Evolutionary conservation across 2,329 filamentous ascomycete species (phyloP), one percentile per base, ranked within the genome.

Genomic region (Cadophora luteo-olivacea): DNA sequence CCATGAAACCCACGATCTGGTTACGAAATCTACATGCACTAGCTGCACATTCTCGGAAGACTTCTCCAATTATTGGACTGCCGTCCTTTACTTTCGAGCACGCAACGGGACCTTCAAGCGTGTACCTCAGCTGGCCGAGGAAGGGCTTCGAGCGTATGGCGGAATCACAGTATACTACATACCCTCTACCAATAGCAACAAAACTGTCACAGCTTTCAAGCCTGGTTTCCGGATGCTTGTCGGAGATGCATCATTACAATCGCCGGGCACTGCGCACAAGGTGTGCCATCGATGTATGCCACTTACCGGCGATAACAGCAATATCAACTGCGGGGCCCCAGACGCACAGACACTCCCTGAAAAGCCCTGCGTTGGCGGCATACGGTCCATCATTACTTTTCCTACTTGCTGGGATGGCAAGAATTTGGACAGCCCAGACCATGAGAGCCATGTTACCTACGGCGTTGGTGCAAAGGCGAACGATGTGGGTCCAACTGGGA

Each of bases 1-100:
- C 12, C 67, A 51, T 24, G 14, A 29, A 49, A 64, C 64, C 1
- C 67, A 70, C 55, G 67, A 70, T 64, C 69, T 67, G 32, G 61
- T 63, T 25, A 51, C 58, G 19, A 25, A 24, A 5, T 70, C 65
- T 1, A 69, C 67, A 4, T 72, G 70, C 36, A 72, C 70, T 19
- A 72, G 68, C 22, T 72, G 70, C 38, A 68, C 70, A 32, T 70
- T 69, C 55, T 57, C 73, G 49, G 65, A 71, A 25, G 71, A 70
- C 38, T 70, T 70, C 38, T 68, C 66, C 38, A 80, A 72, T 64
- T 74, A 79, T 51, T 76, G 76, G 60, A 79, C 63, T 12, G 74
- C 75, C 51, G 75, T 74, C 32, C 49, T 72, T 14, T 72, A 69
- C 51, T 72, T 72, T 24, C 67, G 66, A 62, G 67, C 70, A 29